Conservation (phyloP, 352 stramenopile genomes). For the Pythium angustatum region DNA sequence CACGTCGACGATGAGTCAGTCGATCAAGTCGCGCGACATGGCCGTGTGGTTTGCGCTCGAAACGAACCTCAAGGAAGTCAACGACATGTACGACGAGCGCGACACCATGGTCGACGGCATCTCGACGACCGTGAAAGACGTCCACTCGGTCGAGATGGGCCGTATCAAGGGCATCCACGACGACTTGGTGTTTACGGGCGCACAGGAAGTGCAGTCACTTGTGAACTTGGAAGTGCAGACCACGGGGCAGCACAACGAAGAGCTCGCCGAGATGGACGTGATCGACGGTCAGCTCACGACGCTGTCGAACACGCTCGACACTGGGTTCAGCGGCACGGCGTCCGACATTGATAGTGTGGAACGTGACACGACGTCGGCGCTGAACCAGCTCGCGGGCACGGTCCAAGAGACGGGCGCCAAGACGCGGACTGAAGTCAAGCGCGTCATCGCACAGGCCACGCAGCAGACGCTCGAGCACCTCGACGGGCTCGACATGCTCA, state of each 20-base stretch:
- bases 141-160: slow-evolving; percentile 9
- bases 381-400: background rate
- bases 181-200: slow-evolving; percentile 6
- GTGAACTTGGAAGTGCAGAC: slow-evolving; percentile 2
- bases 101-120: slow-evolving; percentile 10
- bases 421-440: slow-evolving; percentile 6
- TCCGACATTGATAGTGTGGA: slow-evolving; percentile 11
- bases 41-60: slow-evolving; percentile 14
- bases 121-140: slow-evolving; percentile 6
- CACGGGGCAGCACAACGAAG: slow-evolving; percentile 6
- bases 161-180: slow-evolving; percentile 8
- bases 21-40: slow-evolving; percentile 19
- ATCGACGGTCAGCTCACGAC: slow-evolving; percentile 10
- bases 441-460: slow-evolving; percentile 1
- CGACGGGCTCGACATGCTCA: background rate
- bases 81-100: slow-evolving; percentile 15
- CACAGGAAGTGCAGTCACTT: slow-evolving; percentile 11
- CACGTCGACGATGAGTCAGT: slow-evolving; percentile 13
- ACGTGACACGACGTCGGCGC: slow-evolving; percentile 2
- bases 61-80: slow-evolving; percentile 13
- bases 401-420: background rate
- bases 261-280: slow-evolving; percentile 2
- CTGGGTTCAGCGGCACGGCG: background rate
- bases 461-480: slow-evolving; percentile 8
- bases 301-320: slow-evolving; percentile 1